Evolutionary conservation across 768 basidiomycete genomes (phyloP).

Genomic region (Boletellus emodensis): DNA sequence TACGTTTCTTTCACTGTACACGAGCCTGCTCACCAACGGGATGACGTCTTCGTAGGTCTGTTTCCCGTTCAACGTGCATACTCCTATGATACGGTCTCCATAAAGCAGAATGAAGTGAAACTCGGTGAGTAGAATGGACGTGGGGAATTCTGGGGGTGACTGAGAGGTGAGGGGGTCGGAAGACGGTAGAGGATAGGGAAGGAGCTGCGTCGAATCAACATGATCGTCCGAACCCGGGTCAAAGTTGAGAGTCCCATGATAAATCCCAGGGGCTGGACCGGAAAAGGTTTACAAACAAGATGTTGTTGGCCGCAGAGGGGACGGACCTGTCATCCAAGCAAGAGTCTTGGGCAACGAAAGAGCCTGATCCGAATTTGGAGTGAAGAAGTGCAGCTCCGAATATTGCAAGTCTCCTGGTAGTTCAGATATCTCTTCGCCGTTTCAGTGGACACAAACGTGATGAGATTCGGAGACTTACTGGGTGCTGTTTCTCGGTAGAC

Average conservation of each 20-base stretch:
- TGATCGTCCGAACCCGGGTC: conserved; percentile 66
- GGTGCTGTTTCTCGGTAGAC: conserved; percentile 73
- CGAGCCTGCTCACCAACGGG: conserved; percentile 57
- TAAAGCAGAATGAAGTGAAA: conserved; percentile 91
- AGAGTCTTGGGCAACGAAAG: conserved; percentile 66
- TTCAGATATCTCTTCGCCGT: conserved; percentile 75
- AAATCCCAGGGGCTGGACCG: conserved; percentile 74
- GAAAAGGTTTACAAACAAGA: conserved; percentile 1
- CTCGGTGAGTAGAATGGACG: conserved; percentile 81
- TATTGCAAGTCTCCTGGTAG: conserved; percentile 72
- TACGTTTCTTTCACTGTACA: neutral
- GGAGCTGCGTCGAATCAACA: conserved; percentile 72
- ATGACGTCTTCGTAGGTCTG: conserved; percentile 79
- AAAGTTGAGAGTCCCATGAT: conserved; percentile 76
- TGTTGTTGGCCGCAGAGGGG: neutral
- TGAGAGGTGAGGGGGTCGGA: conserved; percentile 20
- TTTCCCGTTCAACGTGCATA: conserved; percentile 78
- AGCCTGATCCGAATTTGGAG: conserved; percentile 64
- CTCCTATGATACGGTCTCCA: conserved; percentile 67
- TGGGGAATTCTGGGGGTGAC: conserved; percentile 44
- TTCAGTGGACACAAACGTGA: conserved; percentile 17
- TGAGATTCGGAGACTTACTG: conserved; percentile 49
- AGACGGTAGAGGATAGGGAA: conserved; percentile 63
- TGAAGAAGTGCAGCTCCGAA: conserved; percentile 81
- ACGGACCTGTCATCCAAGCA: conserved; percentile 89